Evolutionary conservation across 352 stramenopile species (phyloP).

Genomic region (Phytophthora sansomeana): DNA sequence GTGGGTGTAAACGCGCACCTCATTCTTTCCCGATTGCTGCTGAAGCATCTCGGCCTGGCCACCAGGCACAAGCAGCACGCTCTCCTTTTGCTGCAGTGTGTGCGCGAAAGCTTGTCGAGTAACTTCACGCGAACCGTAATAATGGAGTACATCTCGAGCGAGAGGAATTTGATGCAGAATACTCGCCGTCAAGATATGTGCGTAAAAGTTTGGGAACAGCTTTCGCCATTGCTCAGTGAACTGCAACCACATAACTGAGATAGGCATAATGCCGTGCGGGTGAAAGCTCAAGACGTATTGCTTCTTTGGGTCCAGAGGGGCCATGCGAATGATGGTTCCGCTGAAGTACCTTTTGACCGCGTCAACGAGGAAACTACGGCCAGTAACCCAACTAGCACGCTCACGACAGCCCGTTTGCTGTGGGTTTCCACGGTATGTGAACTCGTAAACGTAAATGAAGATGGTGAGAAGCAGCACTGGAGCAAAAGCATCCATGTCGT

Average conservation of each 20-base stretch:
- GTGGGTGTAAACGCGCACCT: conserved; percentile 77
- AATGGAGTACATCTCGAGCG: conserved; percentile 78
- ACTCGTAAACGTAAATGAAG: conserved; percentile 73
- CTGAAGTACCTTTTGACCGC: conserved; percentile 72
- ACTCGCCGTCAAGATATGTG: conserved; percentile 75
- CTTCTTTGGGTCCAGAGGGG: conserved; percentile 58
- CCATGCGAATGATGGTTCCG: conserved; percentile 64
- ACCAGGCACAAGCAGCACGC: conserved; percentile 79
- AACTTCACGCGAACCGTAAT: conserved; percentile 80
- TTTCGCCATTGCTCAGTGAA: conserved; percentile 74
- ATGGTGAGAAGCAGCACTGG: conserved; percentile 54
- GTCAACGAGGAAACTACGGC: conserved; percentile 59
- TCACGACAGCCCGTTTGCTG: conserved; percentile 69
- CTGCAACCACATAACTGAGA: conserved; percentile 79
- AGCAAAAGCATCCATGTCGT: conserved; percentile 51
- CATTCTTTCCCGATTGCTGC: conserved; percentile 60
- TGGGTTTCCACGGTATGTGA: conserved; percentile 72
- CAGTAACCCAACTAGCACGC: conserved; percentile 50
- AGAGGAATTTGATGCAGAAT: conserved; percentile 86
- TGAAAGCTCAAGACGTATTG: conserved; percentile 85
- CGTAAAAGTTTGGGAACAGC: conserved; percentile 73
- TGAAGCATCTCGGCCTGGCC: conserved; percentile 87
- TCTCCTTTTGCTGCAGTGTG: conserved; percentile 63
- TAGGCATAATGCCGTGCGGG: conserved; percentile 82
- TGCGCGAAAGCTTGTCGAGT: conserved; percentile 63